Evolutionary conservation across 768 basidiomycete species (phyloP).

Genomic region (Sporobolomyces phaffii): DNA sequence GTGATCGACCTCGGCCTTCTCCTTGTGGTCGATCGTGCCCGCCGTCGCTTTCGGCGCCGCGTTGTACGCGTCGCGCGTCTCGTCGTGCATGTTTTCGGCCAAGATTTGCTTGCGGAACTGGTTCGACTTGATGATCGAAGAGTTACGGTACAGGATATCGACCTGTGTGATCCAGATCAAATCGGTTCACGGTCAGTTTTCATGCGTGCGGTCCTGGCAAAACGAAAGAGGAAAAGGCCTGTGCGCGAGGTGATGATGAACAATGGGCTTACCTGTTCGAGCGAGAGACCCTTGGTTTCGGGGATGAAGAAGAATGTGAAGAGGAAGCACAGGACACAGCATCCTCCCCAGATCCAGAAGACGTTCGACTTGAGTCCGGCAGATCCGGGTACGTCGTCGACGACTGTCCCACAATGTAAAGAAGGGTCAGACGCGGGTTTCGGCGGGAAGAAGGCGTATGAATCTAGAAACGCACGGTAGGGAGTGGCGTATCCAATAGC

Average conservation of each 20-base stretch:
- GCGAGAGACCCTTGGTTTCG: constrained; percentile 62
- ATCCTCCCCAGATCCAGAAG: constrained; percentile 76
- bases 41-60: background rate
- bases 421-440: background rate
- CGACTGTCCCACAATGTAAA: constrained; percentile 44
- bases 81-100: constrained; percentile 35
- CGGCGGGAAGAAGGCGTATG: constrained; percentile 56
- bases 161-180: constrained; percentile 41
- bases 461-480: constrained; percentile 32
- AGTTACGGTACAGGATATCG: constrained; percentile 64
- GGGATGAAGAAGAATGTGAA: constrained; percentile 54
- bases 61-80: constrained; percentile 9
- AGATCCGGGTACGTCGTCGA: constrained; percentile 46
- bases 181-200: background rate
- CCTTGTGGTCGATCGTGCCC: constrained; percentile 20
- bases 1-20: constrained; percentile 22
- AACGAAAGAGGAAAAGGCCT: background rate
- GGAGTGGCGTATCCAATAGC: constrained; percentile 51
- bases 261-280: constrained; percentile 70
- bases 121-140: constrained; percentile 55
- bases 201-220: no score
- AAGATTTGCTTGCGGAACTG: constrained; percentile 42
- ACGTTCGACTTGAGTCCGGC: constrained; percentile 52
- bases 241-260: no score
- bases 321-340: constrained; percentile 61